Evolutionary conservation across 208 protist species (phyloP).

Genomic region (Trypanosomatidae sp.): DNA sequence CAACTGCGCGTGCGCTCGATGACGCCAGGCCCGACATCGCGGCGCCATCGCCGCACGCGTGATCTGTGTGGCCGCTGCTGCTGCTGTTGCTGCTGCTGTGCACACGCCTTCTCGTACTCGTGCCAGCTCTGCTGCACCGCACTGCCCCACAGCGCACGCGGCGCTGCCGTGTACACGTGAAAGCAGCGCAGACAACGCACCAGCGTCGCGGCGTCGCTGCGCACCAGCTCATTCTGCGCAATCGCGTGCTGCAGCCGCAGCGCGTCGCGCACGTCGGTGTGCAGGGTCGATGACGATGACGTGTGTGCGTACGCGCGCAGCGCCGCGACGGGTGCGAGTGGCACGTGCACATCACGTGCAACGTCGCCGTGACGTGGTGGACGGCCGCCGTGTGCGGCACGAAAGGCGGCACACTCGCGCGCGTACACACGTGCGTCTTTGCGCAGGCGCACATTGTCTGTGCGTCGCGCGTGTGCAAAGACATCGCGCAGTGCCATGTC

Average conservation of each 20-base stretch:
- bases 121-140: constrained; percentile 54
- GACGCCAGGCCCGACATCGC: constrained; percentile 7
- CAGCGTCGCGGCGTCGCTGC: constrained; percentile 32
- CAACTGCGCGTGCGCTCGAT: constrained; percentile 13
- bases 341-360: constrained; percentile 28
- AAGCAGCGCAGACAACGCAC: constrained; percentile 74
- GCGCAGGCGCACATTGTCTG: constrained; percentile 24
- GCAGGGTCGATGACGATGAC: no score
- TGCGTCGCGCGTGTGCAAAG: constrained; percentile 16
- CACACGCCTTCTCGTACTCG: constrained; percentile 31
- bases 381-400: constrained; percentile 33
- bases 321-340: constrained; percentile 41
- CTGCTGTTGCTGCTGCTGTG: constrained; percentile 16
- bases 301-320: constrained; percentile 35
- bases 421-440: constrained; percentile 37
- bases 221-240: constrained; percentile 38
- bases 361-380: constrained; percentile 15
- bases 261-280: constrained; percentile 19
- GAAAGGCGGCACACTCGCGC: constrained; percentile 36
- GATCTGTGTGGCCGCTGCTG: constrained; percentile 3
- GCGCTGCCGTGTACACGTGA: constrained; percentile 59
- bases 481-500: constrained; percentile 21
- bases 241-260: constrained; percentile 49
- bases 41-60: constrained; percentile 9
- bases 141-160: constrained; percentile 39